Evolutionary conservation across 768 basidiomycete genomes (phyloP), one percentile per base, ranked within the genome.

Genomic region (Neoboletus subvelutipes): DNA sequence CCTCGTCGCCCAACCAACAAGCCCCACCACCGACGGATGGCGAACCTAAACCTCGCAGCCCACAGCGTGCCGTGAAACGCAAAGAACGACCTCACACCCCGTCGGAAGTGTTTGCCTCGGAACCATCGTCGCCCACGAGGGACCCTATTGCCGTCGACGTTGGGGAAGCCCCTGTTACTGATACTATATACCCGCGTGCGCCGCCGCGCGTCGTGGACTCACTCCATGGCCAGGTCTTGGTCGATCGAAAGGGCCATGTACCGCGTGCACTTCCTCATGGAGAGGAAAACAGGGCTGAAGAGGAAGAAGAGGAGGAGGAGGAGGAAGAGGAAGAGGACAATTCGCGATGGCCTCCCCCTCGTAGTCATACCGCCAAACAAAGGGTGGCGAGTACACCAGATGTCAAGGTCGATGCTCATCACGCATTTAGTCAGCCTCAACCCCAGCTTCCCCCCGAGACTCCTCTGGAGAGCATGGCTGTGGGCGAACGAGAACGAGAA

Each of bases 151-250:
- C 20, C 1, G 29, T 20, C 3, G 12, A 20, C 47, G 20, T 20
- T 31, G 33, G 4, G 12, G 45, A 4, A 42, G 0, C 29, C 22
- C 20, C 50, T 12, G 29, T 54, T 26, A 7, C 41, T n/a, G 2
- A 36, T 10, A 7, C 53, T 9, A 31, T 39, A 24, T 33, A 52
- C 22, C 43, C 54, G 9, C 62, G 56, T n/a, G 64, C 61, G 8
- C 68, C 69, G 3, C 68, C 69, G 1, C 68, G 62, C 10, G 3
- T 66, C 9, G 67, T 62, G 20, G 36, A 68, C 5, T 60, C 57
- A 4, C 4, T 70, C 2, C 55, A 45, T 4, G 62, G 68, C 0
- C 56, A 57, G 39, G 60, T 64, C 3, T 45, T 70, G 42, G 69
- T 66, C 7, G 59, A 66, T 42, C 55, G 43, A 48, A 57, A 45